Percentiles rank a stretch among this genome's conserved stretches.
These are phyloP conservation scores for Panus rudis DNA, from an alignment of 768 basidiomycete genomes.

Conservation along the genomic window DNA sequence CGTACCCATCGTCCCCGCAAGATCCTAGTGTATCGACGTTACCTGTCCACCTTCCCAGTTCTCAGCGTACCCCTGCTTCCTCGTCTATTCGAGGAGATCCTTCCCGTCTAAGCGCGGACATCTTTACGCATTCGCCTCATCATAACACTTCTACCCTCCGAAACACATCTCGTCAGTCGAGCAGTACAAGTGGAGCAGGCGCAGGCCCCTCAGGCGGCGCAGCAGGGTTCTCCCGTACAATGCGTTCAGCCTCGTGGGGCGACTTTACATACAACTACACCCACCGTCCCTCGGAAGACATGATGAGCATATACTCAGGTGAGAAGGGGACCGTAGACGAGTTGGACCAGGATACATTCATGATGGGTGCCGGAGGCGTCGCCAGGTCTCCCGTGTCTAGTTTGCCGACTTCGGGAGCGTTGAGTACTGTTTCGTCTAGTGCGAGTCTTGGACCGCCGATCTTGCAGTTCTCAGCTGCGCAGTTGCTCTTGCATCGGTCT, in stretches of 20 bases:
- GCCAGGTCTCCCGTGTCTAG: constrained; percentile 22
- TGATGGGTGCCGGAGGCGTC: constrained; percentile 45
- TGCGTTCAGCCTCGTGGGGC: constrained; percentile 64
- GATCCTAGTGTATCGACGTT: too few species aligned
- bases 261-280: constrained; percentile 34
- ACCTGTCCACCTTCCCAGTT: too few species aligned
- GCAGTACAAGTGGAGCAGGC: constrained; percentile 20
- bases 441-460: constrained; percentile 15
- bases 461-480: constrained; percentile 18
- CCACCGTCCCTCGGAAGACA: constrained; percentile 34
- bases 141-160: too few species aligned
- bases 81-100: too few species aligned
- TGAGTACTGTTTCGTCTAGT: constrained; percentile 22
- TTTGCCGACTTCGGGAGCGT: constrained; percentile 15
- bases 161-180: constrained; percentile 21
- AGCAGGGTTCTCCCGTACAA: constrained; percentile 33
- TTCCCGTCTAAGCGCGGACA: constrained; percentile 42
- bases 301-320: constrained; percentile 37
- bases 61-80: too few species aligned
- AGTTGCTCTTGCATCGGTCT: constrained; percentile 26
- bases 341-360: constrained; percentile 45
- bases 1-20: too few species aligned
- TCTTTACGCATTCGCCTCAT: too few species aligned
- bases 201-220: too few species aligned
- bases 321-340: constrained; percentile 31